Evolutionary conservation across 805 yeast genomes (phyloP).

Genomic region (Dipodascopsis tothii): DNA sequence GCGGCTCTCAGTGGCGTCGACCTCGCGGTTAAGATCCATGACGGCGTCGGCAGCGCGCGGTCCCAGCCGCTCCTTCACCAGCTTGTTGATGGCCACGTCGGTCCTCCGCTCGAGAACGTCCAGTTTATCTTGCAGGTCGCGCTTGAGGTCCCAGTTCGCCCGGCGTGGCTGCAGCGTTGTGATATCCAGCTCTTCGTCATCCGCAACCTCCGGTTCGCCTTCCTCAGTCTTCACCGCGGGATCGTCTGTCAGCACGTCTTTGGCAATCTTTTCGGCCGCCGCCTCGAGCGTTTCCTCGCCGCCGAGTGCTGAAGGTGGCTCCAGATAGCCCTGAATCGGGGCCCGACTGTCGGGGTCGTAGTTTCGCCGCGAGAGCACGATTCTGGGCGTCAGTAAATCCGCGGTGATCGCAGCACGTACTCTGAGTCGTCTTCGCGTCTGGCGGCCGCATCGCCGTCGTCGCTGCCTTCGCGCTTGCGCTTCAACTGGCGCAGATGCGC

Average conservation of each 20-base stretch:
- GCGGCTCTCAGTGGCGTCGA: background rate
- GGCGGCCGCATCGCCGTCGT: slow-evolving; percentile 3
- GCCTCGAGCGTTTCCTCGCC: slow-evolving; percentile 6
- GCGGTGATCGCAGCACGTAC: no score
- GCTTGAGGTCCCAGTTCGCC: slow-evolving; percentile 34
- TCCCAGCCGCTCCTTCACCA: slow-evolving; percentile 34
- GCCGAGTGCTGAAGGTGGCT: slow-evolving; percentile 21
- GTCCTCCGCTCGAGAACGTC: slow-evolving; percentile 38
- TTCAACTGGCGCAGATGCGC: slow-evolving; percentile 29
- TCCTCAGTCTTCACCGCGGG: slow-evolving; percentile 33
- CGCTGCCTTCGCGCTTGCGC: slow-evolving; percentile 23
- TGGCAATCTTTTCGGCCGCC: slow-evolving; percentile 3
- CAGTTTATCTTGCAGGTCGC: slow-evolving; percentile 36
- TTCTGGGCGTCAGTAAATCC: background rate
- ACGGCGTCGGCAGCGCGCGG: background rate
- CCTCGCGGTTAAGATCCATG: background rate
- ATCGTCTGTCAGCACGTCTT: slow-evolving; percentile 25
- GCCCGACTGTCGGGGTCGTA: slow-evolving; percentile 27
- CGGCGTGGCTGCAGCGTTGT: slow-evolving; percentile 26
- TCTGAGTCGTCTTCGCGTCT: no score
- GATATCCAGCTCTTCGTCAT: slow-evolving; percentile 22
- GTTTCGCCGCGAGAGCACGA: slow-evolving; percentile 23
- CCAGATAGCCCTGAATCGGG: slow-evolving; percentile 28
- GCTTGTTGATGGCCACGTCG: slow-evolving; percentile 35
- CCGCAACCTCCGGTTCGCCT: slow-evolving; percentile 23